phyloP scores from a whole-genome alignment of 2,329 filamentous ascomycete genomes.

The Phyllosticta ampelicida region DNA sequence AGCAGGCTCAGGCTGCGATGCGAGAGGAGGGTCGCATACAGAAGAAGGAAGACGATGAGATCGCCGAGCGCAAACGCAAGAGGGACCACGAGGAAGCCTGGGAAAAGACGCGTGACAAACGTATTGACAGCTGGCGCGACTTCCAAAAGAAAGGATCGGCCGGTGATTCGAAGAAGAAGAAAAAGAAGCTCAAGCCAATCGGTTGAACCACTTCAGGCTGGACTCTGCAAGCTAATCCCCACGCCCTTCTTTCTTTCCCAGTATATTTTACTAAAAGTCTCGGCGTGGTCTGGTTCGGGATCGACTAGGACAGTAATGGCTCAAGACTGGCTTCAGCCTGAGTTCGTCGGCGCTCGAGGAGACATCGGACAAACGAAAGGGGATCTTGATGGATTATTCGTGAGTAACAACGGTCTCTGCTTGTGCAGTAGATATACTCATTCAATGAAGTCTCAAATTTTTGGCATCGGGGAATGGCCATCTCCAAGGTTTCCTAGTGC shows the following conservation, averaged over 20 bases:
- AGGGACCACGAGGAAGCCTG: conserved; percentile 89
- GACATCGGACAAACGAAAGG: background rate
- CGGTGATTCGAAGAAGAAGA: conserved; percentile 34
- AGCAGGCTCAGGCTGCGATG: conserved; percentile 88
- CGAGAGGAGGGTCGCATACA: conserved; percentile 91
- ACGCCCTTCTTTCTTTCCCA: background rate
- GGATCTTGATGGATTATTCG: background rate
- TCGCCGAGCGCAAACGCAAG: conserved; percentile 50
- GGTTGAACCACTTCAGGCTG: conserved; percentile 29
- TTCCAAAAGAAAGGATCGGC: conserved; percentile 50
- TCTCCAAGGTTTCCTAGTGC: too few species aligned
- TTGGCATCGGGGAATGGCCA: too few species aligned
- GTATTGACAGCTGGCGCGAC: conserved; percentile 88
- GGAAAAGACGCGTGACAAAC: conserved; percentile 83
- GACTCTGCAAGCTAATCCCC: conserved; percentile 11
- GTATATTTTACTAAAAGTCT: background rate
- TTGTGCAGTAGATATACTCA: conserved; percentile 6
- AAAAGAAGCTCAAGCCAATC: conserved; percentile 43
- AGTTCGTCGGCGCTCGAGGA: background rate
- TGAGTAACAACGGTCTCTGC: conserved; percentile 4
- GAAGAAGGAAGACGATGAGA: conserved; percentile 73
- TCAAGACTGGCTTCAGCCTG: background rate
- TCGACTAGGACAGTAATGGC: background rate
- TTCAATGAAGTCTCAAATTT: conserved; percentile 3
- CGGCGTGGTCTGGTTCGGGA: background rate